phyloP scores from a whole-genome alignment of 306 rosid species.

The Citrullus colocynthis region DNA sequence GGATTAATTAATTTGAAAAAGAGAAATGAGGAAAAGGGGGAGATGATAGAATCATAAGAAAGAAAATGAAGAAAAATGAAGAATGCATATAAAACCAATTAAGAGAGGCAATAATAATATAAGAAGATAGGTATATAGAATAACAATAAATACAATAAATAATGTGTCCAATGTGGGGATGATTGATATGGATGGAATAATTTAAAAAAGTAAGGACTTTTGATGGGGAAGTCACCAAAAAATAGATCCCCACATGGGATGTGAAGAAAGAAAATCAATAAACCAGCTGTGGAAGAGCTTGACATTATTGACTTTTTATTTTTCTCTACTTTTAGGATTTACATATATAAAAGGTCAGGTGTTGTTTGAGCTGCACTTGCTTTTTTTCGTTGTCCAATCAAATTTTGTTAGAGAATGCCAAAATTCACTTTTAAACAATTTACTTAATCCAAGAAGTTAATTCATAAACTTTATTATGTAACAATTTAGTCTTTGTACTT shows the following conservation, averaged over 20 bases:
- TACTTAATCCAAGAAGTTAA: no score
- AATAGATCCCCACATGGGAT: slow-evolving; percentile 4
- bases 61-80: not conserved
- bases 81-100: not conserved
- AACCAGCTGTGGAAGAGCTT: slow-evolving; percentile 4
- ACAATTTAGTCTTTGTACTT: no score
- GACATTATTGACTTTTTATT: not conserved
- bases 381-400: no score
- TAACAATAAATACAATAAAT: not conserved
- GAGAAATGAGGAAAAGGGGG: no score
- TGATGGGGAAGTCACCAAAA: not conserved
- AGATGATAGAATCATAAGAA: no score
- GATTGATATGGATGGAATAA: not conserved
- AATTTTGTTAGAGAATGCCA: no score
- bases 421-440: no score
- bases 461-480: no score
- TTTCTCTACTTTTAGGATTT: not conserved
- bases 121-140: not conserved
- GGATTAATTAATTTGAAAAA: no score
- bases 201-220: not conserved
- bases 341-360: no score
- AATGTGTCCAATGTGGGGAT: not conserved
- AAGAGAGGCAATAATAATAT: not conserved
- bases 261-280: not conserved
- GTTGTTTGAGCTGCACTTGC: no score